phyloP scores from a whole-genome alignment of 2,329 filamentous ascomycete genomes.

The Lecanicillium sp. region DNA sequence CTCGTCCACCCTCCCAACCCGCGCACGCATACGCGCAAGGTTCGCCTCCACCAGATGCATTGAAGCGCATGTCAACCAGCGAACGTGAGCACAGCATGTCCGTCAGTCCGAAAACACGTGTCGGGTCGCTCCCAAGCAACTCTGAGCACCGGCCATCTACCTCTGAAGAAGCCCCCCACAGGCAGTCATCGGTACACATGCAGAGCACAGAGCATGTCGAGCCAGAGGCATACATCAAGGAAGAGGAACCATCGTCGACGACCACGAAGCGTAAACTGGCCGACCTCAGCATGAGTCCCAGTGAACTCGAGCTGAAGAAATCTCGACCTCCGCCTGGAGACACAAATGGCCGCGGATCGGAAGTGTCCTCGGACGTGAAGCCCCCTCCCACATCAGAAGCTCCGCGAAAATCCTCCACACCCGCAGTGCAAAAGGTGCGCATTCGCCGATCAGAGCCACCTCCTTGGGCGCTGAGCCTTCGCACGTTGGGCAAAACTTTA shows the following conservation, averaged over 20 bases:
- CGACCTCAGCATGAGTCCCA: slow-evolving; percentile 37
- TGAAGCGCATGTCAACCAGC: slow-evolving; percentile 47
- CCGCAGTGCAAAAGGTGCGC: slow-evolving; percentile 31
- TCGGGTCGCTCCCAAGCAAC: slow-evolving; percentile 46
- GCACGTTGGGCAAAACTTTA: slow-evolving; percentile 28
- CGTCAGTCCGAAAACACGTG: slow-evolving; percentile 70
- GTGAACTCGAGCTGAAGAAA: slow-evolving; percentile 46
- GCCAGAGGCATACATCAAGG: too few species aligned
- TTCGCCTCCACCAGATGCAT: too few species aligned
- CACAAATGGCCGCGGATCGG: slow-evolving; percentile 34
- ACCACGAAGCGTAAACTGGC: slow-evolving; percentile 36
- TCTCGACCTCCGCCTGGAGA: slow-evolving; percentile 44
- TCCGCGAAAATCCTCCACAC: slow-evolving; percentile 8
- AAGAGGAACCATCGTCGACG: slow-evolving; percentile 23
- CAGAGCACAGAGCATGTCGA: too few species aligned
- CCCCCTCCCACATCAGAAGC: background rate
- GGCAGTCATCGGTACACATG: too few species aligned
- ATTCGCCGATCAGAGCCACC: slow-evolving; percentile 34
- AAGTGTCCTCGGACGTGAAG: background rate
- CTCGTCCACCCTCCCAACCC: slow-evolving; percentile 32
- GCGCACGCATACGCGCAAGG: slow-evolving; percentile 37
- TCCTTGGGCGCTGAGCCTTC: slow-evolving; percentile 42
- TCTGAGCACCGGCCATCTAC: slow-evolving; percentile 24
- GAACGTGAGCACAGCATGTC: slow-evolving; percentile 67
- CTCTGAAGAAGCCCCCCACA: slow-evolving; percentile 24